Evolutionary conservation across 2,329 filamentous ascomycete genomes (phyloP).

Genomic region (Blastomyces gilchristii): DNA sequence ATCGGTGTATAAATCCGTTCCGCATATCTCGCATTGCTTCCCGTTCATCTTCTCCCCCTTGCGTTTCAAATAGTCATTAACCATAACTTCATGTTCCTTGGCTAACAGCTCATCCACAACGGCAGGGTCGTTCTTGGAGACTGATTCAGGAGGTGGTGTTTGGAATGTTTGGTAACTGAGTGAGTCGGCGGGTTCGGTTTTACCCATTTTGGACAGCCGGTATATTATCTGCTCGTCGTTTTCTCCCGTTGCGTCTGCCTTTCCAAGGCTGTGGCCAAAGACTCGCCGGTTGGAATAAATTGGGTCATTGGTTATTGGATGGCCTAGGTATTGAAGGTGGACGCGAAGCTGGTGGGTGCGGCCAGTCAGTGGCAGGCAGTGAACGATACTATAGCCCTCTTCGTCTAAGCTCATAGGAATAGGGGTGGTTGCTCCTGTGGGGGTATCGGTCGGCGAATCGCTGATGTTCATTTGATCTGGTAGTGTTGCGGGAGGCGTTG

Average conservation of each 20-base stretch:
- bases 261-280: conserved; percentile 72
- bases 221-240: conserved; percentile 85
- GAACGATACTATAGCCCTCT: conserved; percentile 84
- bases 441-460: conserved; percentile 18
- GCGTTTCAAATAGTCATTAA: conserved; percentile 77
- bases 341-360: conserved; percentile 92
- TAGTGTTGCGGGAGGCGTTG: conserved; percentile 12
- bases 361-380: conserved; percentile 85
- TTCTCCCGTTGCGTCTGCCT: conserved; percentile 54
- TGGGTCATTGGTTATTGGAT: conserved; percentile 93
- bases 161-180: conserved; percentile 64
- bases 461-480: conserved; percentile 18
- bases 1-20: conserved; percentile 85
- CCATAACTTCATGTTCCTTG: conserved; percentile 62
- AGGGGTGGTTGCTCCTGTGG: conserved; percentile 23
- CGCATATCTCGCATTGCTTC: conserved; percentile 66
- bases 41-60: conserved; percentile 93
- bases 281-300: conserved; percentile 94
- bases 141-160: conserved; percentile 28
- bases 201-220: conserved; percentile 79
- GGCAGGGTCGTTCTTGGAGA: conserved; percentile 26
- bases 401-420: conserved; percentile 33
- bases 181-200: conserved; percentile 81
- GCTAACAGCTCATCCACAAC: conserved; percentile 34
- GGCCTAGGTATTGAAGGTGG: conserved; percentile 85